Evolutionary conservation across 176 grass and related monocot genomes (phyloP), one percentile per base, ranked within the genome.

Genomic region (Zea luxurians): DNA sequence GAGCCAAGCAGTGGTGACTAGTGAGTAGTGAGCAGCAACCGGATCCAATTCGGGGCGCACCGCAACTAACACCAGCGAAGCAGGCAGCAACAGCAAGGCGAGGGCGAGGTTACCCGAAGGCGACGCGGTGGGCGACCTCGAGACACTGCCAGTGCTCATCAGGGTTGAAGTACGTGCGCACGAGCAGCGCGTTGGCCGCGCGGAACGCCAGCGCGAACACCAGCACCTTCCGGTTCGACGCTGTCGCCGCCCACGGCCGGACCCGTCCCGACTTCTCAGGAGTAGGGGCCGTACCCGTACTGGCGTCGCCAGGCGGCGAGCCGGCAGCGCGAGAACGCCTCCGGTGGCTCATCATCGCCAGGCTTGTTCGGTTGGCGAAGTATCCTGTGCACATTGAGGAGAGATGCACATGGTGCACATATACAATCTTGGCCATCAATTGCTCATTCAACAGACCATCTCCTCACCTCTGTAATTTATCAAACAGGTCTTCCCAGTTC

Each of bases 61-160:
- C 15, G 48, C 15, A 15, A 50, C 13, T 42, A 20, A 20, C 48
- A 6, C 27, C 11, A 1, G 12, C 0, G 18, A 12, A 10, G 37
- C 5, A 61, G 46, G 43, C 0, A 60, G 48, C 7, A 11, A 71
- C 16, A 15, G 38, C 15, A 8, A 36, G 48, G n/a, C n/a, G 1
- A 46, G 64, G 64, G 17, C 17, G 44, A 46, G 44, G 5, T 84
- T 88, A 98, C 91, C 95, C 89, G 27, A 98, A 98, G 36, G 87
- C 73, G 80, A 94, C 5, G 83, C 83, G 89, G 77, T 98, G 95
- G 54, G 95, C 89, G 66, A 98, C 95, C 89, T 98, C 95, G n/a
- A 94, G 89, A 40, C 87, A 86, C 75, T 98, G 91, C 95, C 95
- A 94, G 64, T 98, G 95, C 82, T 98, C 95, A 66, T 92, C 89